A percentile compares a stretch with the other conserved stretches of the same genome.
Conservation (phyloP, 179 eudicot genomes). For the Spinacia oleracea region DNA sequence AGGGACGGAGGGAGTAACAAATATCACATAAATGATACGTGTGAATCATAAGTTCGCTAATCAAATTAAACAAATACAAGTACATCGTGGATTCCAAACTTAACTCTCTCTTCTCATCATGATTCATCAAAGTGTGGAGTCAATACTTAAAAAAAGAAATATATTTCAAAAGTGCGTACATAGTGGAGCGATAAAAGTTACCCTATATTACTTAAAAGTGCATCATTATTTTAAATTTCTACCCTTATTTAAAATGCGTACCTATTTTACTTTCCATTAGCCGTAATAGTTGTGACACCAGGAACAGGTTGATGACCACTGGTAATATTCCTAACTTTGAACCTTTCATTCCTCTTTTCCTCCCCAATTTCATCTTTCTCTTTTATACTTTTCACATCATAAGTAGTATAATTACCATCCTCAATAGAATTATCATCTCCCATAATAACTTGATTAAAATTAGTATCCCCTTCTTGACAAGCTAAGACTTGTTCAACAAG, state of each 20-base stretch:
- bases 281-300: not conserved
- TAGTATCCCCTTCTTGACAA: slow-evolving; percentile 7
- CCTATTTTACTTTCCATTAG: not conserved
- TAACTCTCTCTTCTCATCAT: too few species aligned
- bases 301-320: not conserved
- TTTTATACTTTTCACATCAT: not conserved
- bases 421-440: not conserved
- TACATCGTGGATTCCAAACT: too few species aligned
- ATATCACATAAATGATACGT: too few species aligned
- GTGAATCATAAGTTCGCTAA: too few species aligned
- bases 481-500: slow-evolving; percentile 33
- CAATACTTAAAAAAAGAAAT: too few species aligned
- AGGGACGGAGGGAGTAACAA: too few species aligned
- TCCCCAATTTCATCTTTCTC: not conserved
- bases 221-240: too few species aligned
- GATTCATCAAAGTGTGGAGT: too few species aligned
- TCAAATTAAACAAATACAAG: too few species aligned
- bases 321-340: not conserved
- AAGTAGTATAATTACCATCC: not conserved
- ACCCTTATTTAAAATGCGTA: not conserved
- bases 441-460: not conserved
- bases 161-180: too few species aligned
- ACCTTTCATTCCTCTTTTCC: not conserved
- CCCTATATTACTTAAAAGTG: too few species aligned
- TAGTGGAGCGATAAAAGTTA: too few species aligned